Percentiles rank a stretch among this genome's conserved stretches.
Conservation (phyloP, 176 grass and related monocot species). For the Eremochloa ophiuroides region DNA sequence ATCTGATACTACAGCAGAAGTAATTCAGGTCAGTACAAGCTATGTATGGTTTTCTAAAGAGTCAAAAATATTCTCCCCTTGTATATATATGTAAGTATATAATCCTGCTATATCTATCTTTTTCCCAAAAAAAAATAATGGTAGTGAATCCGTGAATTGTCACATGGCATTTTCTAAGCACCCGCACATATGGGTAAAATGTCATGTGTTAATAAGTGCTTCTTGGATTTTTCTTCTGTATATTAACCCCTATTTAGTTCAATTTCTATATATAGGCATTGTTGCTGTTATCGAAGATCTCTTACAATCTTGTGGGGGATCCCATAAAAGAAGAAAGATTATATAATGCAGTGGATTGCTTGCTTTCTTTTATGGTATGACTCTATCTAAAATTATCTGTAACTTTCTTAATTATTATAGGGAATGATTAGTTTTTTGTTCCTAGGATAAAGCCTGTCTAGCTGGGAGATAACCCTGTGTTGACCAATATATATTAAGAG, state of each 20-base stretch:
- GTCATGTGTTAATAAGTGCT: neutral
- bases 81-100: too few species aligned
- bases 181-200: neutral
- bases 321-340: neutral
- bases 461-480: neutral
- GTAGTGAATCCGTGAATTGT: neutral
- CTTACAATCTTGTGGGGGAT: neutral
- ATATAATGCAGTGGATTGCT: neutral
- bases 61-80: neutral
- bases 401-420: neutral
- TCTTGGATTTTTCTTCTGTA: neutral
- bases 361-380: neutral
- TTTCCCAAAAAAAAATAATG: neutral
- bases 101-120: too few species aligned
- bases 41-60: neutral
- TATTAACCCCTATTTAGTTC: neutral
- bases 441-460: too few species aligned
- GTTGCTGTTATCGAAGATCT: neutral
- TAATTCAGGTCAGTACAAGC: slow-evolving; percentile 1
- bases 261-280: neutral
- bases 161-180: neutral
- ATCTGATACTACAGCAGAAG: slow-evolving; percentile 34
- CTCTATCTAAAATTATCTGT: neutral
- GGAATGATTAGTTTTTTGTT: neutral
- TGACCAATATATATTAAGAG: neutral